Evolutionary conservation across 2,329 filamentous ascomycete species (phyloP).

Genomic region (Dothidotthia symphoricarpi): DNA sequence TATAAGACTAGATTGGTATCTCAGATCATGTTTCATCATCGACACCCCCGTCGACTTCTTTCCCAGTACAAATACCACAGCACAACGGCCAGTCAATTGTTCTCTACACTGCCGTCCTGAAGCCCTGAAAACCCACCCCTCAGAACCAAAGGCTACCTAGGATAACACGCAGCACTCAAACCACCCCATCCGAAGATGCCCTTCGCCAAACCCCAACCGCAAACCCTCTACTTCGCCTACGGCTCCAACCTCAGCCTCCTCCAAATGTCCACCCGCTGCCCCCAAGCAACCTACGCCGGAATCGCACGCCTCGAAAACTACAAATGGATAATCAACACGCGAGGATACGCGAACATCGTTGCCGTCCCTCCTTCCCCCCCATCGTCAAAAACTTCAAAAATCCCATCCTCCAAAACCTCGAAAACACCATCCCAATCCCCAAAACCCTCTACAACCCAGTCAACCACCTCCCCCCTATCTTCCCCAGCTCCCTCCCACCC

Average conservation of each 20-base stretch:
- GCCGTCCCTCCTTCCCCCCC: slow-evolving; percentile 7
- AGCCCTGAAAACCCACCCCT: too few relatives aligned
- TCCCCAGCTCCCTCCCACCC: too few relatives aligned
- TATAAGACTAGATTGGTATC: too few relatives aligned
- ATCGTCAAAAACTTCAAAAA: background rate
- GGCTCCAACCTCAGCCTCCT: slow-evolving; percentile 66
- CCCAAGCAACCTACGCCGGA: slow-evolving; percentile 54
- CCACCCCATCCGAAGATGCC: slow-evolving; percentile 9
- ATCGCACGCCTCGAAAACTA: slow-evolving; percentile 58
- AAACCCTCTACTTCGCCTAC: slow-evolving; percentile 65
- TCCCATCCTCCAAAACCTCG: background rate
- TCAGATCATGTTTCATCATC: too few relatives aligned
- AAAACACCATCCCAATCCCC: slow-evolving; percentile 4
- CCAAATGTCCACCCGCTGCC: slow-evolving; percentile 65
- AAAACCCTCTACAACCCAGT: slow-evolving; percentile 1
- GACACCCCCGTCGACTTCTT: too few relatives aligned
- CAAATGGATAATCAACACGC: slow-evolving; percentile 65
- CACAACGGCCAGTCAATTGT: too few relatives aligned
- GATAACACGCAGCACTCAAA: too few relatives aligned
- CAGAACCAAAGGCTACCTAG: too few relatives aligned
- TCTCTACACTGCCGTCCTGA: too few relatives aligned
- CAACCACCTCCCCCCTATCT: too few relatives aligned
- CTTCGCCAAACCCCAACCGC: slow-evolving; percentile 19
- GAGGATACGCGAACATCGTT: slow-evolving; percentile 69
- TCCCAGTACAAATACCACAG: too few relatives aligned